phyloP scores from a whole-genome alignment of 805 yeast species.

The Wickerhamiella azymoides region DNA sequence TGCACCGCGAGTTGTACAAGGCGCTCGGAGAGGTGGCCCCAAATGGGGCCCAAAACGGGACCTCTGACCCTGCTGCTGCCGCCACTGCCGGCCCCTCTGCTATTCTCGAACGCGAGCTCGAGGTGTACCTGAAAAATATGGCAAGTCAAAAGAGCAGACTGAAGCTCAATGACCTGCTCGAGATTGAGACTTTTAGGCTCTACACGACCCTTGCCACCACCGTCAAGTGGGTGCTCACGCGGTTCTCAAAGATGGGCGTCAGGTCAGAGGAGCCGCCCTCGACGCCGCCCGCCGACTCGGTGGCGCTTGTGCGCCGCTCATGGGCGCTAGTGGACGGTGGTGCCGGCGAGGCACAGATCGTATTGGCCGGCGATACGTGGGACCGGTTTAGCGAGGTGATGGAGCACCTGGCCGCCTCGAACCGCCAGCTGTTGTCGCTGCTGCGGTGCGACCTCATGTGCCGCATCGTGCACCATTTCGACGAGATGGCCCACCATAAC shows the following conservation, averaged over 20 bases:
- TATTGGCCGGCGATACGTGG: slow-evolving; percentile 17
- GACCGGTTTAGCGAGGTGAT: slow-evolving; percentile 22
- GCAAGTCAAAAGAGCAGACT: slow-evolving; percentile 26
- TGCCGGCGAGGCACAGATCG: neutral
- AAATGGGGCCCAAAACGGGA: too few species aligned
- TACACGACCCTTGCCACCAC: slow-evolving; percentile 42
- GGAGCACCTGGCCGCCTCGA: slow-evolving; percentile 17
- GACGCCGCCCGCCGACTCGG: neutral
- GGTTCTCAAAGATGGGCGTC: neutral
- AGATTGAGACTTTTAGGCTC: slow-evolving; percentile 36
- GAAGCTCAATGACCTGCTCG: slow-evolving; percentile 35
- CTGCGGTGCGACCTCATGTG: slow-evolving; percentile 45
- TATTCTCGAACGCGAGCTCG: slow-evolving; percentile 16
- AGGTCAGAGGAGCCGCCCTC: neutral
- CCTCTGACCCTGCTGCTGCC: too few species aligned
- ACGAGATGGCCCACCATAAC: slow-evolving; percentile 36
- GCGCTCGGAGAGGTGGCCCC: neutral
- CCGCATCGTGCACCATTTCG: slow-evolving; percentile 38
- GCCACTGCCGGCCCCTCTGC: too few species aligned
- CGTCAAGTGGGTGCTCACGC: slow-evolving; percentile 31
- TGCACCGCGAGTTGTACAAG: neutral
- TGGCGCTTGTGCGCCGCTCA: slow-evolving; percentile 4
- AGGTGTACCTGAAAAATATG: slow-evolving; percentile 12
- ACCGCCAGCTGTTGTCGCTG: slow-evolving; percentile 26
- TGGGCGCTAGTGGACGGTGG: slow-evolving; percentile 5